Percentiles rank a stretch among this genome's conserved stretches.
These are phyloP conservation scores for Harringtonia lauricola DNA, from an alignment of 2,329 filamentous ascomycete genomes.

Conservation along the genomic window DNA sequence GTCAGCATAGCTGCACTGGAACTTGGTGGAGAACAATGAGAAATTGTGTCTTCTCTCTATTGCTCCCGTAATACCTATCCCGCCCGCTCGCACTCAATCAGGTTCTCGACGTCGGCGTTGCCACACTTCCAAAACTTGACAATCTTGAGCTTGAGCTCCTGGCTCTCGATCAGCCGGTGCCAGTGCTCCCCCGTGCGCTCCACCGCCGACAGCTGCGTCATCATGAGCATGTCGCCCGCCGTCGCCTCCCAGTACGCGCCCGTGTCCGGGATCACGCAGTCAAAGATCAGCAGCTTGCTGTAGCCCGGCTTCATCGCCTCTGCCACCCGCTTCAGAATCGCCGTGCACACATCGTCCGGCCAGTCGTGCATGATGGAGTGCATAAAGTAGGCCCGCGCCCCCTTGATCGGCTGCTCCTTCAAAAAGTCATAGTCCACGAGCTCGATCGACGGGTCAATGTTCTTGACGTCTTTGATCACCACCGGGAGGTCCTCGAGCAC, in stretches of 20 bases:
- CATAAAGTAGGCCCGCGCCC: slow-evolving; percentile 26
- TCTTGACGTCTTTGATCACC: slow-evolving; percentile 11
- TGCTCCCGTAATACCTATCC: no score
- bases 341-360: slow-evolving; percentile 21
- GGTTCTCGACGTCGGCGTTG: slow-evolving; percentile 6
- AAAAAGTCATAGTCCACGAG: slow-evolving; percentile 15
- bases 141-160: slow-evolving; percentile 19
- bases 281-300: no score
- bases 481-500: slow-evolving; percentile 11
- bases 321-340: slow-evolving; percentile 19
- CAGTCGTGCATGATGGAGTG: slow-evolving; percentile 31
- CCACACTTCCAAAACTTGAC: slow-evolving; percentile 18
- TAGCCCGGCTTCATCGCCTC: slow-evolving; percentile 9
- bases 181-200: slow-evolving; percentile 18
- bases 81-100: no score
- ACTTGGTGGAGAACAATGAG: no score
- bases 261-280: no score
- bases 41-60: no score
- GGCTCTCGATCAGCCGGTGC: neutral
- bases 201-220: slow-evolving; percentile 18
- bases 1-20: no score
- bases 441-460: neutral
- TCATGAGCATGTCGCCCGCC: slow-evolving; percentile 24
- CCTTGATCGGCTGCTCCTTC: slow-evolving; percentile 15
- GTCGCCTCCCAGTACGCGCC: slow-evolving; percentile 13